phyloP scores from a whole-genome alignment of 495 filamentous ascomycete genomes.

The Extremus antarcticus region DNA sequence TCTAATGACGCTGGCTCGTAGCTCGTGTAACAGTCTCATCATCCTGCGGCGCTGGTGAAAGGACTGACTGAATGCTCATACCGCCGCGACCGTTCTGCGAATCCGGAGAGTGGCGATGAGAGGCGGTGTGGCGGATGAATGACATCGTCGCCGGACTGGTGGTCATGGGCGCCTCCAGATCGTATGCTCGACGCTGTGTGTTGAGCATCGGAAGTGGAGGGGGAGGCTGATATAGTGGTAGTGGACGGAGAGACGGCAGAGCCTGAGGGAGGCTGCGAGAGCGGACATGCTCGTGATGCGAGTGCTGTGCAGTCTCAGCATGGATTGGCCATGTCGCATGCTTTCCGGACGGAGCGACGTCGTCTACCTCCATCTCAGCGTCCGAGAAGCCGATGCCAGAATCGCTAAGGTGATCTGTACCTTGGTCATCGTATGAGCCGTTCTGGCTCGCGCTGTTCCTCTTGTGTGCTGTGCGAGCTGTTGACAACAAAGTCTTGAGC shows the following conservation, averaged over 20 bases:
- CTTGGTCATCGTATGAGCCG: slow-evolving; percentile 14
- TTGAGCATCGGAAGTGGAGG: slow-evolving; percentile 8
- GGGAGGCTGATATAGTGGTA: slow-evolving; percentile 19
- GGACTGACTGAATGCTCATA: slow-evolving; percentile 18
- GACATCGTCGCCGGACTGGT: slow-evolving; percentile 9
- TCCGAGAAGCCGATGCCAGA: slow-evolving; percentile 19
- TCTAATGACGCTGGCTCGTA: not conserved
- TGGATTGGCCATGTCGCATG: slow-evolving; percentile 9
- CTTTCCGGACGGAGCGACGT: not conserved
- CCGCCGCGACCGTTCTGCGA: slow-evolving; percentile 7
- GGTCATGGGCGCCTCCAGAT: not conserved
- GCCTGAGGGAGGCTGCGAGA: slow-evolving; percentile 15
- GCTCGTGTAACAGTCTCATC: not conserved
- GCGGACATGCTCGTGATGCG: slow-evolving; percentile 9
- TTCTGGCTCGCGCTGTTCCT: slow-evolving; percentile 29
- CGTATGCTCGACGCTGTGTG: not conserved
- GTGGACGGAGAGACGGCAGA: not conserved
- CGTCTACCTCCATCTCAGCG: slow-evolving; percentile 18
- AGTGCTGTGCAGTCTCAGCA: slow-evolving; percentile 1
- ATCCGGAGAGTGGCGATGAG: slow-evolving; percentile 8
- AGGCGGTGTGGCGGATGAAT: not conserved
- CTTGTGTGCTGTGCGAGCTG: not conserved
- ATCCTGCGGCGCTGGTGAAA: slow-evolving; percentile 8
- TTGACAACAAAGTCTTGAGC: slow-evolving; percentile 33
- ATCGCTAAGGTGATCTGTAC: slow-evolving; percentile 18